phyloP scores from a whole-genome alignment of 352 stramenopile species.

The Globisporangium orthogonon region DNA sequence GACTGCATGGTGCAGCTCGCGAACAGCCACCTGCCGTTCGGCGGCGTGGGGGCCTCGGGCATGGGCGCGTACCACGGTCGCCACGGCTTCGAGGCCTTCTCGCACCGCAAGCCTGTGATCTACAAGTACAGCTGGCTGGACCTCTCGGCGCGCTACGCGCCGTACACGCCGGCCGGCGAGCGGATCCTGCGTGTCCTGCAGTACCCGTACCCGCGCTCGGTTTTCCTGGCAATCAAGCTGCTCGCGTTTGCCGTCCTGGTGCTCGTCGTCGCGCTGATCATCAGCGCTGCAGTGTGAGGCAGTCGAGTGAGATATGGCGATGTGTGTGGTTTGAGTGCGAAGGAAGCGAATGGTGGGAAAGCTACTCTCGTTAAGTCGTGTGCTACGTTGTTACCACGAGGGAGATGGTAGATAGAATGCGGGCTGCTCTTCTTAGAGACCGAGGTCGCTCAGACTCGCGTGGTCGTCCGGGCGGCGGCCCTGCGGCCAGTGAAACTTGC shows the following conservation, averaged over 20 bases:
- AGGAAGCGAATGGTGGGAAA: no score
- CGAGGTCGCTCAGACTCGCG: constrained; percentile 28
- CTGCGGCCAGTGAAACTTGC: constrained; percentile 56
- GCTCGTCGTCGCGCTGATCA: constrained; percentile 5
- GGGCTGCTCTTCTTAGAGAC: constrained; percentile 12
- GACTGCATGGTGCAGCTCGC: constrained; percentile 73
- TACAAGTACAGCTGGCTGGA: constrained; percentile 60
- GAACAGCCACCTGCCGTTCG: constrained; percentile 70
- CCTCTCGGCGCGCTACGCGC: constrained; percentile 43
- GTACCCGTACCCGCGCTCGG: constrained; percentile 33
- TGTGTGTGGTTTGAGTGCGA: no score
- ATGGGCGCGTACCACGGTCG: constrained; percentile 82
- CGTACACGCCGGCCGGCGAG: constrained; percentile 29
- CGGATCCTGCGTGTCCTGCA: constrained; percentile 30
- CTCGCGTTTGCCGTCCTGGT: not conserved
- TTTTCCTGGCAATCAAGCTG: constrained; percentile 2
- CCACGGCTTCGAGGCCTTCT: constrained; percentile 71
- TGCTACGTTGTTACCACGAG: no score
- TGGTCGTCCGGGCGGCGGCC: constrained; percentile 45
- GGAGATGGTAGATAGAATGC: not conserved
- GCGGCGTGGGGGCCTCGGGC: constrained; percentile 73
- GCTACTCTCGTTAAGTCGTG: no score
- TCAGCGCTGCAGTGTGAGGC: constrained; percentile 1
- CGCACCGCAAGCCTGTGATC: constrained; percentile 60
- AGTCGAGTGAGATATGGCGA: no score